phyloP scores from a whole-genome alignment of 2,329 filamentous ascomycete genomes.

The Penicillium sp. region DNA sequence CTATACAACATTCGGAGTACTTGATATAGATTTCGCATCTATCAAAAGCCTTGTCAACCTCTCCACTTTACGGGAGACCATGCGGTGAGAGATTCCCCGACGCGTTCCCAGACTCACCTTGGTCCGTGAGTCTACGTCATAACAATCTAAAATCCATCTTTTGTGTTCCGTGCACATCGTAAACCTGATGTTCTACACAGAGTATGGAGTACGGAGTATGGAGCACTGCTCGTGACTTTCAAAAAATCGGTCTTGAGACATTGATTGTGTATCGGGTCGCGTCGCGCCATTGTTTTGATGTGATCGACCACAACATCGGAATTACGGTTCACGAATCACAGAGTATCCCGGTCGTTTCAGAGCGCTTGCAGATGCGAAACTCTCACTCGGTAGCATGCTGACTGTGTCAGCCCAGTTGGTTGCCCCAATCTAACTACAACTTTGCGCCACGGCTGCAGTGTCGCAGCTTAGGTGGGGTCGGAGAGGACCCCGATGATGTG shows the following conservation, averaged over 20 bases:
- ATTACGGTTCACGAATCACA: neutral
- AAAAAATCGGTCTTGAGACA: neutral
- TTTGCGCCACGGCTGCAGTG: slow-evolving; percentile 12
- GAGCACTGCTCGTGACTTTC: neutral
- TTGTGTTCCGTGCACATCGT: slow-evolving; percentile 6
- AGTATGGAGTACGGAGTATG: neutral
- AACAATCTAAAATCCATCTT: neutral
- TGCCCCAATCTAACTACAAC: slow-evolving; percentile 13
- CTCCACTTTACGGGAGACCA: neutral
- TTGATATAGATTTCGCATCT: neutral
- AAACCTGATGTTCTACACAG: slow-evolving; percentile 4
- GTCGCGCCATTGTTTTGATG: neutral
- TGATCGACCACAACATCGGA: neutral
- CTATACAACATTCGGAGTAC: no score
- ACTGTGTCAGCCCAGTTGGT: slow-evolving; percentile 11
- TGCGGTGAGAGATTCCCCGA: neutral
- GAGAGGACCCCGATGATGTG: slow-evolving; percentile 20
- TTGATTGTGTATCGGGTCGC: neutral
- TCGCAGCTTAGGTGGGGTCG: slow-evolving; percentile 19
- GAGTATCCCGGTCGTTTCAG: neutral
- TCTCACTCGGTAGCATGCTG: slow-evolving; percentile 1
- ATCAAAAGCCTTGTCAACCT: neutral
- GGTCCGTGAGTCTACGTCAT: slow-evolving; percentile 26
- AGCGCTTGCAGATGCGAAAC: slow-evolving; percentile 11
- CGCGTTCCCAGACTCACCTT: neutral